phyloP scores from a whole-genome alignment of 306 rosid genomes.

The Amphicarpaea edgeworthii region DNA sequence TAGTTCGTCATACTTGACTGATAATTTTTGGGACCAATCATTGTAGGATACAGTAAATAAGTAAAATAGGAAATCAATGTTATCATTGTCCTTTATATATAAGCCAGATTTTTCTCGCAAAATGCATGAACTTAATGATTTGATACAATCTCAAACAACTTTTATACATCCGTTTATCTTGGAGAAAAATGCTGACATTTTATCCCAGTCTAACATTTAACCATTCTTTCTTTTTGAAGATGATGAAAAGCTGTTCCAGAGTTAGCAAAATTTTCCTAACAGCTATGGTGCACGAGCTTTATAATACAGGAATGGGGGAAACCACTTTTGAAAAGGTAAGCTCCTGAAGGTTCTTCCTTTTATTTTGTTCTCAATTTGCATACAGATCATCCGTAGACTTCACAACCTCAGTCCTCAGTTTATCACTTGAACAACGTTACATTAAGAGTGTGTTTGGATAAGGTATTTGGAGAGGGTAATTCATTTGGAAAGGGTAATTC shows the following conservation, averaged over 20 bases:
- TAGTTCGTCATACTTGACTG: conserved; percentile 17
- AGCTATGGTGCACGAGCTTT: conserved; percentile 89
- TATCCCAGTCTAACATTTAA: conserved; percentile 25
- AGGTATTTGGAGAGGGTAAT: too few relatives aligned
- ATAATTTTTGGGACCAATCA: conserved; percentile 38
- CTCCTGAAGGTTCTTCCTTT: conserved; percentile 44
- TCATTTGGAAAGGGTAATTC: too few relatives aligned
- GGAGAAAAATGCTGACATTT: conserved; percentile 23
- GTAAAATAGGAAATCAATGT: conserved; percentile 30
- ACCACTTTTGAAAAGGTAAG: conserved; percentile 91
- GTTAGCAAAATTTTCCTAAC: conserved; percentile 84
- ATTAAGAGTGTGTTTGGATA: too few relatives aligned
- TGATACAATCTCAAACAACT: conserved; percentile 4
- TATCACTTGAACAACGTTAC: conserved; percentile 10
- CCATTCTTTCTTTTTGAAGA: conserved; percentile 58
- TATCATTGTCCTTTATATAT: background rate
- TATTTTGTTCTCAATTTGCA: conserved; percentile 3
- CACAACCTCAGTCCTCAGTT: conserved; percentile 1
- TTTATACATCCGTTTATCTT: conserved; percentile 31
- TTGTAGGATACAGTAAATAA: conserved; percentile 3
- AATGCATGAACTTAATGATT: conserved; percentile 31
- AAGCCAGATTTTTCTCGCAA: conserved; percentile 6
- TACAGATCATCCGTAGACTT: conserved; percentile 3
- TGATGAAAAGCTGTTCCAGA: conserved; percentile 82
- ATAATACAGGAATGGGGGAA: conserved; percentile 95